phyloP scores from a whole-genome alignment of 2,329 filamentous ascomycete species.

The Penicillium sclerotigenum region DNA sequence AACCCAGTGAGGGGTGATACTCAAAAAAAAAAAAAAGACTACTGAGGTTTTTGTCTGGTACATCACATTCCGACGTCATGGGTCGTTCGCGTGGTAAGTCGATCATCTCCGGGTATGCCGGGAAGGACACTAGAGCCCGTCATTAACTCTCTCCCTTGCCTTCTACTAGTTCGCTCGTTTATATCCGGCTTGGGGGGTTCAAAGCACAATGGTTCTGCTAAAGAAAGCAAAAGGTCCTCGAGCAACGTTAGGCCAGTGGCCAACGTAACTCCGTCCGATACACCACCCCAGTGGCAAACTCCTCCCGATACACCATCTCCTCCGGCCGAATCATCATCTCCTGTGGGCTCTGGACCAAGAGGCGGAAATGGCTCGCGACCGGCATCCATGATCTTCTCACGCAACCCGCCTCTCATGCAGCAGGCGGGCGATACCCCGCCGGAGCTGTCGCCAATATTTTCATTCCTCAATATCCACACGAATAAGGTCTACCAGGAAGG shows the following conservation, averaged over 20 bases:
- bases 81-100: slow-evolving; percentile 41
- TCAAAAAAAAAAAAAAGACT: neutral
- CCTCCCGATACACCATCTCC: slow-evolving; percentile 39
- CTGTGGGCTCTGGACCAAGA: slow-evolving; percentile 40
- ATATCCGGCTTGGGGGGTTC: slow-evolving; percentile 60
- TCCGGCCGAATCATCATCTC: slow-evolving; percentile 35
- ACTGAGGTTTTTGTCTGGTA: slow-evolving; percentile 1
- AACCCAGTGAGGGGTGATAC: slow-evolving; percentile 4
- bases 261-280: slow-evolving; percentile 17
- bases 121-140: slow-evolving; percentile 8
- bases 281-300: slow-evolving; percentile 30
- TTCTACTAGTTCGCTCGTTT: slow-evolving; percentile 71
- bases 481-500: slow-evolving; percentile 98
- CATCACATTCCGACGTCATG: slow-evolving; percentile 27
- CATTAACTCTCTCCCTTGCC: slow-evolving; percentile 28
- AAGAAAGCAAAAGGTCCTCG: slow-evolving; percentile 36
- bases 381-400: slow-evolving; percentile 80
- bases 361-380: slow-evolving; percentile 61
- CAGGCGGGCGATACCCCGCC: slow-evolving; percentile 80
- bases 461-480: slow-evolving; percentile 86
- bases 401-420: slow-evolving; percentile 83
- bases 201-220: slow-evolving; percentile 30
- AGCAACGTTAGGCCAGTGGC: slow-evolving; percentile 17
- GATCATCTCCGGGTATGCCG: slow-evolving; percentile 10
- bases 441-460: slow-evolving; percentile 91